Base-by-base conservation (phyloP, 192 early-diverging fungal species). In the Haplosporangium gracile region DNA sequence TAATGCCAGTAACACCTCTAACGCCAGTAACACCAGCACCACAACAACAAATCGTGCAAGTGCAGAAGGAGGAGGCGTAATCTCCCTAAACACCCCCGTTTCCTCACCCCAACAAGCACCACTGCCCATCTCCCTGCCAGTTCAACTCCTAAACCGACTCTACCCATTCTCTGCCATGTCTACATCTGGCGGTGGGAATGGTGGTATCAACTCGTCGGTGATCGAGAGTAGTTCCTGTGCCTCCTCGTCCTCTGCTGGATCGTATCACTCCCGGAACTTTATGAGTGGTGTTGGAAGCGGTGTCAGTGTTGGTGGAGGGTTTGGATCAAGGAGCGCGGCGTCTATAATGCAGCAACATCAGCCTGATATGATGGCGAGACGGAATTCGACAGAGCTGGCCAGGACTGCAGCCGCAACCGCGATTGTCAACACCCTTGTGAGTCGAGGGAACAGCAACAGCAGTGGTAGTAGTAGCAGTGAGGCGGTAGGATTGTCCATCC, bases 111-210 rank as follows among this genome's bases (percentile, higher is more conserved):
- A 49, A 16, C 71, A n/a, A 49, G 26, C 38, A n/a, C 42, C 34
- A 29, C 43, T 51, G 57, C 51, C 65, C 8, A 68, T 68, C 16
- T 26, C 49, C 15, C 24, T 85, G 7, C 78, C 74, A 4, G 26
- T 75, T 6, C 83, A 85, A 53, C 55, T 85, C 16, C 22, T 80
- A 57, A 80, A 76, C 51, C 77, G 83, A 38, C 75, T 85, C 18
- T 85, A 85, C 40, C 78, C 83, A 10, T 76, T 76, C 43, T 79
- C 82, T 0, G 22, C 74, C 74, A 71, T 63, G 47, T 10, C 9
- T 32, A 29, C 60, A 5, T 51, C 49, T 22, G 18, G 15, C 20
- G 5, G 49, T 22, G 18, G 49, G 16, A 2, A 16, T 11, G 13
- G 60, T 32, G 60, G 60, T 26, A 53, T 32, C 16, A 68, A 45